Evolutionary conservation across 495 filamentous ascomycete species (phyloP).

Genomic region (Lepidopterella palustris): DNA sequence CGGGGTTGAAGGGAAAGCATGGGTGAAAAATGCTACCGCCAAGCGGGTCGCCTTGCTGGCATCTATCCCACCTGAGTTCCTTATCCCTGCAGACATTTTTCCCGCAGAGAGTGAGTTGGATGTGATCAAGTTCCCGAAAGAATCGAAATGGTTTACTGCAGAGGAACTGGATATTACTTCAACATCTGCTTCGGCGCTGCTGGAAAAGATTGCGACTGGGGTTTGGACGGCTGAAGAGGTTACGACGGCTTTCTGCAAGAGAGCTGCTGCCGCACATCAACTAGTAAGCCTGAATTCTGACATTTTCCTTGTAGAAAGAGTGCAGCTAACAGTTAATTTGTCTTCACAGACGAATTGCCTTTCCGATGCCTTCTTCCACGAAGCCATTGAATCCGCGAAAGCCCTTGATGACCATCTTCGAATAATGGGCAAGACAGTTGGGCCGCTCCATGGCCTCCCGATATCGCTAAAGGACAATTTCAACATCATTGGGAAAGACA

Average conservation of each 20-base stretch:
- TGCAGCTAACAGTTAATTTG: background rate
- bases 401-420: conserved; percentile 30
- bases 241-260: conserved; percentile 27
- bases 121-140: conserved; percentile 38
- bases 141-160: conserved; percentile 35
- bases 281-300: conserved; percentile 27
- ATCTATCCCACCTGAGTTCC: conserved; percentile 40
- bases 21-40: conserved; percentile 37
- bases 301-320: background rate
- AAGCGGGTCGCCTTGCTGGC: conserved; percentile 35
- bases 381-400: conserved; percentile 21
- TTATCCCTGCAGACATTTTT: conserved; percentile 37
- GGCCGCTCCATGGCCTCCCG: conserved; percentile 29
- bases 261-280: conserved; percentile 30
- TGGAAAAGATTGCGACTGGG: conserved; percentile 18
- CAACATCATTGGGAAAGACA: conserved; percentile 27
- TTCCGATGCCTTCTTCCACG: conserved; percentile 42
- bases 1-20: conserved; percentile 4
- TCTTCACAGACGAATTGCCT: conserved; percentile 29
- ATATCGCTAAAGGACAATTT: conserved; percentile 32
- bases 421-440: conserved; percentile 21
- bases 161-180: conserved; percentile 27
- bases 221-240: conserved; percentile 26
- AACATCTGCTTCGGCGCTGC: conserved; percentile 15
- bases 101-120: conserved; percentile 38